A percentile compares a stretch with the other conserved stretches of the same genome.
Conservation (phyloP, 23 red algal genomes). For the Gracilariopsis chorda region DNA sequence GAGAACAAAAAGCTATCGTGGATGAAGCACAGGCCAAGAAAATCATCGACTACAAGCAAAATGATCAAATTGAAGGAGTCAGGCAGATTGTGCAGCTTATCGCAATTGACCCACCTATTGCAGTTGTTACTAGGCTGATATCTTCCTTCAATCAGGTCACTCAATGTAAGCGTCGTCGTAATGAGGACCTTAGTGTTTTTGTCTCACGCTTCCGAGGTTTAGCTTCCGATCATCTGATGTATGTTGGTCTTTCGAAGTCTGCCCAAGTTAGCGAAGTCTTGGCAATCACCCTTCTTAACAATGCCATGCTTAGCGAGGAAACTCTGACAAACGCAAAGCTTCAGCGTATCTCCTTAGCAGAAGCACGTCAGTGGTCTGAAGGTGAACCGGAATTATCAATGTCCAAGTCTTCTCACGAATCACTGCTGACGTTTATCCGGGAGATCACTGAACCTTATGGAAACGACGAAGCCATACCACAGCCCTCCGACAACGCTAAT, state of each 20-base stretch:
- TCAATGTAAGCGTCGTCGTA: too few species aligned
- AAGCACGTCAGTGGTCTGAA: not conserved
- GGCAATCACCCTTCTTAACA: not conserved
- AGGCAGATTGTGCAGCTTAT: not conserved
- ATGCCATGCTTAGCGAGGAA: not conserved
- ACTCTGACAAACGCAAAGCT: constrained; percentile 22
- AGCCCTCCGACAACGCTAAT: not conserved
- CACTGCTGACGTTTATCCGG: not conserved
- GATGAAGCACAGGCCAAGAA: constrained; percentile 1
- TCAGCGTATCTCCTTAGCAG: not conserved
- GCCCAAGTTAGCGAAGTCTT: constrained; percentile 33
- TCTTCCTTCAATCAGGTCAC: too few species aligned
- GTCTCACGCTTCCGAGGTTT: constrained; percentile 25
- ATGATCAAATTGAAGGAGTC: not conserved
- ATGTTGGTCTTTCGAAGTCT: not conserved
- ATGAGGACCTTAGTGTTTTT: too few species aligned
- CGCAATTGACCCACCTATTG: not conserved
- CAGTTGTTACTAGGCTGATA: too few species aligned
- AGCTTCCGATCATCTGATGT: not conserved
- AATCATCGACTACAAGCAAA: too few species aligned
- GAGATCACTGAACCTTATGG: too few species aligned
- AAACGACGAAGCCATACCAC: not conserved
- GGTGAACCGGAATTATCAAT: not conserved
- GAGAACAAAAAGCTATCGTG: not conserved
- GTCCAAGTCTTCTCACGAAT: not conserved